Conservation (phyloP, 352 stramenopile species). For the Phytophthora uliginosa region DNA sequence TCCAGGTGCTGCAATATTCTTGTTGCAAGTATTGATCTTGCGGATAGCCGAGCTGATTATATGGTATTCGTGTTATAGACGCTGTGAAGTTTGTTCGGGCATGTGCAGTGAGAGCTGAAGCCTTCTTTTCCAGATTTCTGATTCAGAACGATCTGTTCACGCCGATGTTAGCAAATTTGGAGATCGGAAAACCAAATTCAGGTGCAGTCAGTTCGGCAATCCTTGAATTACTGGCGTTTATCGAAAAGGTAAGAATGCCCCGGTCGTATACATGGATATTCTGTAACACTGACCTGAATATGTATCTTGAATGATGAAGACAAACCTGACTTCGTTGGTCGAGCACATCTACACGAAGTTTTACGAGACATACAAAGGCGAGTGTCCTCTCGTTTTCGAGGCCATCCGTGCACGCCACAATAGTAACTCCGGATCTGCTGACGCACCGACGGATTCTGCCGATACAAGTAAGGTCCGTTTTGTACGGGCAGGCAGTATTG, state of each 20-base stretch:
- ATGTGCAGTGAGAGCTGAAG: conserved; percentile 77
- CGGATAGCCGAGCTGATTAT: conserved; percentile 8
- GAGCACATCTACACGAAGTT: conserved; percentile 88
- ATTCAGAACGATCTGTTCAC: conserved; percentile 83
- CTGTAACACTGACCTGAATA: neutral
- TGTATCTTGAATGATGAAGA: conserved; percentile 36
- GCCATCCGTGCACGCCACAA: conserved; percentile 69
- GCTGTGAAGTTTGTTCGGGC: conserved; percentile 83
- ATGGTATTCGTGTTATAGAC: conserved; percentile 41
- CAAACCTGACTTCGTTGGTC: conserved; percentile 73
- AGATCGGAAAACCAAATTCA: conserved; percentile 59
- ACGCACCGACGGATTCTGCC: conserved; percentile 21
- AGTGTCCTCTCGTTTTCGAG: conserved; percentile 81
- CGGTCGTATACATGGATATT: neutral
- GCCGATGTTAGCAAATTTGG: conserved; percentile 62
- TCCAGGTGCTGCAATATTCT: conserved; percentile 33
- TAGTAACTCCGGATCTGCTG: conserved; percentile 49
- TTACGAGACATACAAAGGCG: conserved; percentile 75
- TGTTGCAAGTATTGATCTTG: neutral
- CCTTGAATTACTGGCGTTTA: conserved; percentile 77
- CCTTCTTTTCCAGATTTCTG: conserved; percentile 87
- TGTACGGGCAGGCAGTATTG: conserved; percentile 61
- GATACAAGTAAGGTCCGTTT: conserved; percentile 59
- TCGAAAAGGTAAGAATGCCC: conserved; percentile 65
- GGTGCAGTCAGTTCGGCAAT: conserved; percentile 78